Evolutionary conservation across 2,329 filamentous ascomycete genomes (phyloP), one percentile per base, ranked within the genome.

Genomic region (Pestalotiopsis sp.): DNA sequence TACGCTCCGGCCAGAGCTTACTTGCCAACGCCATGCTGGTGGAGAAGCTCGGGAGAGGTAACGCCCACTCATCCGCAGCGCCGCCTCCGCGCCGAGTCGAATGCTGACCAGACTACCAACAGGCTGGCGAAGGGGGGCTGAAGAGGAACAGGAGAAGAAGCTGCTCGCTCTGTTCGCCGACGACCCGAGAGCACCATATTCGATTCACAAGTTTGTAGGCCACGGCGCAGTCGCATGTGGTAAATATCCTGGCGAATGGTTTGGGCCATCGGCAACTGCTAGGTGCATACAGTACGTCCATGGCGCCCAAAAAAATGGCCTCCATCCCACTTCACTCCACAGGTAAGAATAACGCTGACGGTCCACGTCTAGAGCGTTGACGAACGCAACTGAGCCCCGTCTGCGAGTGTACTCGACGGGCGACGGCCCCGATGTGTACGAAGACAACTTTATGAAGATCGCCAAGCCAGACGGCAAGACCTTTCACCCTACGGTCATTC

Each of bases 181-280:
- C 76, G 91, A 95, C 71, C 90, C 93, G 2, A 87, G 86, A 72
- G 94, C 96, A 3, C 93, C 94, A 0, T 98, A 97, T 78, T 98
- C 95, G 1, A 94, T 99, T 74, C 96, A 99, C 76, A 93, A 91
- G 70, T 99, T 99, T 76, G 96, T 99, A 45, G 86, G 91, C 66
- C 92, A 97, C 74, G 96, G 96, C 20, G 94, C 94, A 27, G 86
- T 88, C 45, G 91, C 92, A 2, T 99, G 96, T 80, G 95, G 94
- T 3, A 98, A 97, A 80, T 93, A 97, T 76, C 96, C 96, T 0
- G 96, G 96, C 49, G 94, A 98, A 81, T 99, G 96, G 96, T 99
- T 99, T 81, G 96, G 96, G 0, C 96, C 96, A n/a, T 98, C 94
- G 20, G 96, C 96, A 6, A 97, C 96, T 11, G 95, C 96, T 61